These are phyloP conservation scores for Boletus smithii DNA, from an alignment of 1,284 basidiomycete genomes.

Conservation along the genomic window DNA sequence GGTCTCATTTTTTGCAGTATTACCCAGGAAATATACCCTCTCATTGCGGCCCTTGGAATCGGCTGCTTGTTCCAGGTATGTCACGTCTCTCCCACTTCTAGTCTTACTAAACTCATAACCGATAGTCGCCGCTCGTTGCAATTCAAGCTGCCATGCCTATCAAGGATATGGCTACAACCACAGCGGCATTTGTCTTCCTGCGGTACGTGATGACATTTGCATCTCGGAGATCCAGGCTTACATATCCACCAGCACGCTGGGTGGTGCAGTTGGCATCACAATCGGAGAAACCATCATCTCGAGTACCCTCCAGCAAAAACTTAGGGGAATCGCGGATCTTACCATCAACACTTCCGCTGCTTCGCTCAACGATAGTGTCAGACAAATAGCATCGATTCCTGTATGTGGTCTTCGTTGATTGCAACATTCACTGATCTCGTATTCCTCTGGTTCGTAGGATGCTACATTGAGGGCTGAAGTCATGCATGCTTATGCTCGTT, in stretches of 20 bases:
- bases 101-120: not conserved
- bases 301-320: slow-evolving; percentile 43
- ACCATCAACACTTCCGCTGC: slow-evolving; percentile 45
- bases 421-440: not conserved
- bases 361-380: slow-evolving; percentile 54
- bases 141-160: slow-evolving; percentile 47
- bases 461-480: slow-evolving; percentile 45
- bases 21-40: slow-evolving; percentile 34
- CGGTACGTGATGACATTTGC: slow-evolving; percentile 22
- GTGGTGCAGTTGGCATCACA: slow-evolving; percentile 39
- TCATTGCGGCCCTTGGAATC: slow-evolving; percentile 36
- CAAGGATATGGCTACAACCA: slow-evolving; percentile 45
- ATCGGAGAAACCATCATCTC: slow-evolving; percentile 34
- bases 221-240: not conserved
- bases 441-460: slow-evolving; percentile 40
- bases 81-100: not conserved
- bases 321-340: slow-evolving; percentile 46
- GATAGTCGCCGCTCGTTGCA: slow-evolving; percentile 34
- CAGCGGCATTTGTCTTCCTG: slow-evolving; percentile 35
- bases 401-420: slow-evolving; percentile 35
- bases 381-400: slow-evolving; percentile 50
- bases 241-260: slow-evolving; percentile 27
- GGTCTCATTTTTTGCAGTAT: slow-evolving; percentile 18
- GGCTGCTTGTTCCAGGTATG: slow-evolving; percentile 39
- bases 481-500: slow-evolving; percentile 66